phyloP scores from a whole-genome alignment of 805 yeast species.

The Nakazawaea molendinolei region DNA sequence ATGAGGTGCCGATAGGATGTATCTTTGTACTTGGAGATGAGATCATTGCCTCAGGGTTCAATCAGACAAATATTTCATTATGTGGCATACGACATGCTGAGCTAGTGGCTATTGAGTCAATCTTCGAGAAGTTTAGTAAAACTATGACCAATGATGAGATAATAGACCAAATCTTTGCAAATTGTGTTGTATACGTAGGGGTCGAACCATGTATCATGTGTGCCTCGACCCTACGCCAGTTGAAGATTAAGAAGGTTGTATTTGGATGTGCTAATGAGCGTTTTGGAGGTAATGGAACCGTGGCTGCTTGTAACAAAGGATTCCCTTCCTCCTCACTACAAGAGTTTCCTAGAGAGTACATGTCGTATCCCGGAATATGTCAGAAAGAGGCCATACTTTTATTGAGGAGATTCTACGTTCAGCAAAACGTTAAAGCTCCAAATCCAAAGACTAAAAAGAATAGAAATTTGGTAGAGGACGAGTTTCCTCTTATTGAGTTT shows the following conservation, averaged over 20 bases:
- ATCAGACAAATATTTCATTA: constrained; percentile 76
- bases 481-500: constrained; percentile 58
- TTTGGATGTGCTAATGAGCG: constrained; percentile 95
- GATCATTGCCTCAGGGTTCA: constrained; percentile 71
- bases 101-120: constrained; percentile 65
- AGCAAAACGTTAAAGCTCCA: constrained; percentile 84
- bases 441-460: constrained; percentile 67
- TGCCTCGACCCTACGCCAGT: constrained; percentile 82
- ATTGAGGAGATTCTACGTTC: constrained; percentile 75
- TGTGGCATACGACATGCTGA: constrained; percentile 94
- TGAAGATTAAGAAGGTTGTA: constrained; percentile 64
- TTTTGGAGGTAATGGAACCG: constrained; percentile 95
- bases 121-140: constrained; percentile 29
- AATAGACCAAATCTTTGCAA: constrained; percentile 34
- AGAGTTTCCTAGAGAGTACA: constrained; percentile 31
- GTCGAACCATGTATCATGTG: constrained; percentile 99
- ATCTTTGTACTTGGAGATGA: constrained; percentile 49
- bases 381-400: constrained; percentile 79
- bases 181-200: constrained; percentile 77
- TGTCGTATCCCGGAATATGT: constrained; percentile 68
- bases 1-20: constrained; percentile 85
- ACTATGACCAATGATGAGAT: constrained; percentile 5
- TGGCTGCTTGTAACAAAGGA: constrained; percentile 20
- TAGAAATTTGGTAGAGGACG: constrained; percentile 48
- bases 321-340: constrained; percentile 45